Evolutionary conservation across 805 yeast species (phyloP).

Genomic region (Nakazawaea ambrosiae): DNA sequence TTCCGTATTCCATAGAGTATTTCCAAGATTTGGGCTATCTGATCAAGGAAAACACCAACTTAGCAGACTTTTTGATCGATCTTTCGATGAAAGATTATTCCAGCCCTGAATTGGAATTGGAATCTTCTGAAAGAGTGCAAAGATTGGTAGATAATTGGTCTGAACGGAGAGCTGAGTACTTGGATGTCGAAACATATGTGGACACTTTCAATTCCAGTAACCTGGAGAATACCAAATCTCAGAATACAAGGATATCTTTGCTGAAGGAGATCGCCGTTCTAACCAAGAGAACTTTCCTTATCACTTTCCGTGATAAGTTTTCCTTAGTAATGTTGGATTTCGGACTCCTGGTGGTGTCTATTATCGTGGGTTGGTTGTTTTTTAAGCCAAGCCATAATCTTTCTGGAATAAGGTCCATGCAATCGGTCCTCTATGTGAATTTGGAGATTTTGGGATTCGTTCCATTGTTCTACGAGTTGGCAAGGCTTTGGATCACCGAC

Average conservation of each 20-base stretch:
- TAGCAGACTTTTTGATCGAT: conserved; percentile 29
- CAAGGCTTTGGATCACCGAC: conserved; percentile 42
- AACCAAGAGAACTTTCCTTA: conserved; percentile 27
- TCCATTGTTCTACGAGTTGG: conserved; percentile 42
- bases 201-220: not conserved
- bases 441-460: conserved; percentile 43
- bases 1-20: conserved; percentile 9
- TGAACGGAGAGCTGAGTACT: conserved; percentile 3
- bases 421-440: conserved; percentile 39
- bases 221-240: too few species aligned
- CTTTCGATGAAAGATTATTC: conserved; percentile 29
- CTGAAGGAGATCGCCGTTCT: conserved; percentile 18
- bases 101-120: conserved; percentile 20
- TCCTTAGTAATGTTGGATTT: conserved; percentile 26
- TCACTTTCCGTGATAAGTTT: conserved; percentile 26
- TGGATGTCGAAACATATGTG: not conserved
- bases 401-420: conserved; percentile 54
- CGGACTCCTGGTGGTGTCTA: conserved; percentile 34
- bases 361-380: conserved; percentile 61
- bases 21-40: conserved; percentile 10
- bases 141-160: conserved; percentile 24
- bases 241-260: not conserved
- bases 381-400: conserved; percentile 46
- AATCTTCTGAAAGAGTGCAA: conserved; percentile 21
- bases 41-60: conserved; percentile 12